Evolutionary conservation across 257 asterid genomes (phyloP).

Genomic region (Jacaranda mimosifolia): DNA sequence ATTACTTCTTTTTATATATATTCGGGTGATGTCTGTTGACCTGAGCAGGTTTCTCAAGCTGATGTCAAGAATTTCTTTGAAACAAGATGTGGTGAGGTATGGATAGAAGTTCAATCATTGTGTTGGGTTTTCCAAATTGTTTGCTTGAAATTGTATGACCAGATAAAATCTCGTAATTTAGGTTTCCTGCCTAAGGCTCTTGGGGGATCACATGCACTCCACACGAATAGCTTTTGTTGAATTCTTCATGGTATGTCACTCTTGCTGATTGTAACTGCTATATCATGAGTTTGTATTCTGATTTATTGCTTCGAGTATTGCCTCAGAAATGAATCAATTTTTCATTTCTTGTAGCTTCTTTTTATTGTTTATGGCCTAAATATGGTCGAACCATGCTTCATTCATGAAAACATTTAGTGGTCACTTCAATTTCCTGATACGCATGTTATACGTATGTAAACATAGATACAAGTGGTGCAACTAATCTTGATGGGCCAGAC

Average conservation of each 20-base stretch:
- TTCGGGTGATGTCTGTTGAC: conserved; percentile 15
- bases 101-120: conserved; percentile 24
- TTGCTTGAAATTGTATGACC: conserved; percentile 24
- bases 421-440: too few species aligned
- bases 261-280: not conserved
- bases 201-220: conserved; percentile 93
- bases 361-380: too few species aligned
- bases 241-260: conserved; percentile 69
- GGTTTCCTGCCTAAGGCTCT: conserved; percentile 96
- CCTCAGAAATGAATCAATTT: too few species aligned
- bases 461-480: too few species aligned
- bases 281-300: too few species aligned
- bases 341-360: too few species aligned
- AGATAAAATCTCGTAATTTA: conserved; percentile 37
- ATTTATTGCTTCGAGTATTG: too few species aligned
- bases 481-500: too few species aligned
- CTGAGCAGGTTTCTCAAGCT: conserved; percentile 71
- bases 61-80: conserved; percentile 93
- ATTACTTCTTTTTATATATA: not conserved
- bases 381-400: too few species aligned
- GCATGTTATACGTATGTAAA: too few species aligned
- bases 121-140: conserved; percentile 13
- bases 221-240: conserved; percentile 95
- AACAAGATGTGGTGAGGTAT: conserved; percentile 88
- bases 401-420: too few species aligned